Evolutionary conservation across 371 early-diverging fungal genomes (phyloP).

Genomic region (Mortierella sp.): DNA sequence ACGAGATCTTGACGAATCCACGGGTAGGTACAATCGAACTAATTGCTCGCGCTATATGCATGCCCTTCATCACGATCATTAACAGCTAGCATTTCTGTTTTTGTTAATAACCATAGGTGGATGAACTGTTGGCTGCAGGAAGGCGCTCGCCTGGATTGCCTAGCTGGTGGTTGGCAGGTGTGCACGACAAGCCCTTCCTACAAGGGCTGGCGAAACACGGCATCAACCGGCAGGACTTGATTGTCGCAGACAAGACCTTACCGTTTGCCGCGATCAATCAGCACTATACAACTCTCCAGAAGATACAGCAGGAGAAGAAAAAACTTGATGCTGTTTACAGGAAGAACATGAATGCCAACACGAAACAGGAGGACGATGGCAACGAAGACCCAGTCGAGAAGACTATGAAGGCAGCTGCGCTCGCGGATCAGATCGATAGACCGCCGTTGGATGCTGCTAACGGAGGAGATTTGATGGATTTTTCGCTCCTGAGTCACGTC

Average conservation of each 20-base stretch:
- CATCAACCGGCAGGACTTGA: slow-evolving; percentile 74
- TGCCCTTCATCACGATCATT: not conserved
- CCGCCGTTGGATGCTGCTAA: not conserved
- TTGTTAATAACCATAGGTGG: slow-evolving; percentile 18
- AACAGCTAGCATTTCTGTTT: not conserved
- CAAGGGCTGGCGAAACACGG: slow-evolving; percentile 82
- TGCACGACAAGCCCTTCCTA: slow-evolving; percentile 79
- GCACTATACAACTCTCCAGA: slow-evolving; percentile 22
- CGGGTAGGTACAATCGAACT: slow-evolving; percentile 18
- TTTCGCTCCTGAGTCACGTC: not conserved
- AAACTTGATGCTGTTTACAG: not conserved
- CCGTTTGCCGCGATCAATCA: slow-evolving; percentile 64
- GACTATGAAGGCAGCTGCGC: slow-evolving; percentile 17
- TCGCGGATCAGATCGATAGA: slow-evolving; percentile 12
- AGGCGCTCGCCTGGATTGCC: slow-evolving; percentile 45
- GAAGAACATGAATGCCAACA: not conserved
- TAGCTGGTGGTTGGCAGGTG: slow-evolving; percentile 80
- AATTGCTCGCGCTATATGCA: not conserved
- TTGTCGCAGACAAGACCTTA: slow-evolving; percentile 75
- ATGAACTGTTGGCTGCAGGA: slow-evolving; percentile 43
- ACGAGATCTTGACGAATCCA: slow-evolving; percentile 70
- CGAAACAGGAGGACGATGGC: slow-evolving; percentile 11
- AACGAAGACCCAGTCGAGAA: slow-evolving; percentile 13
- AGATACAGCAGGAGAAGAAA: slow-evolving; percentile 33
- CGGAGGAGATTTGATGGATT: not conserved